Evolutionary conservation across 2,329 filamentous ascomycete genomes (phyloP), one percentile per base, ranked within the genome.

Genomic region (Nemania sp.): DNA sequence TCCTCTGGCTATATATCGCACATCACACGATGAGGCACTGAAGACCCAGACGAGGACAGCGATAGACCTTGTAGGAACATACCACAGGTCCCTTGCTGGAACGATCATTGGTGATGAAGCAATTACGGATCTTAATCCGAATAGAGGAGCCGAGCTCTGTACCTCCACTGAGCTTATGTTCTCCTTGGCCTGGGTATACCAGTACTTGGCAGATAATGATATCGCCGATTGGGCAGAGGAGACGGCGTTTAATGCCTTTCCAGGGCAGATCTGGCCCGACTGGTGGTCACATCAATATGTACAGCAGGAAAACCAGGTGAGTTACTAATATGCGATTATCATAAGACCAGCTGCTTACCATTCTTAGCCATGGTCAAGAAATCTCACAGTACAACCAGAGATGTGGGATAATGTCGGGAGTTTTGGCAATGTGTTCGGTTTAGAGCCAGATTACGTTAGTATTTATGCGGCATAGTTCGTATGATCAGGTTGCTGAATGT

Each of bases 271-370:
- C n/a, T 82, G 82, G 38, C 78, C 82, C 0, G 82, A 87, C 70
- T 86, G 84, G 82, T 88, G 85, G 85, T 81, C 81, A 11, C 84
- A 84, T 71, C 85, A 87, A 71, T 88, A 88, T 68, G 80, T 87
- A n/a, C 77, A 81, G 22, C 81, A 87, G 70, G 82, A 83, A 3
- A 88, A 88, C 71, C 86, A 88, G 72, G 76, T 77, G 51, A 69
- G 74, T 63, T 49, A 38, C 32, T 11, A 22, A 29, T 11, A 22
- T 22, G n/a, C 13, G 15, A 49, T 15, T n/a, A n/a, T 1, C 15
- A 58, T 52, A 35, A 5, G 22, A 47, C 27, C 32, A 43, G 22
- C 10, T 2, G 38, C 69, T 71, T 2, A 73, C 54, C 32, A 1
- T 18, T 26, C n/a, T 24, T 18, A 77, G 73, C 85, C 85, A 7